A percentile compares a stretch with the other conserved stretches of the same genome.
Conservation (phyloP, 2,329 filamentous ascomycete genomes). For the Ophiostoma australiae region DNA sequence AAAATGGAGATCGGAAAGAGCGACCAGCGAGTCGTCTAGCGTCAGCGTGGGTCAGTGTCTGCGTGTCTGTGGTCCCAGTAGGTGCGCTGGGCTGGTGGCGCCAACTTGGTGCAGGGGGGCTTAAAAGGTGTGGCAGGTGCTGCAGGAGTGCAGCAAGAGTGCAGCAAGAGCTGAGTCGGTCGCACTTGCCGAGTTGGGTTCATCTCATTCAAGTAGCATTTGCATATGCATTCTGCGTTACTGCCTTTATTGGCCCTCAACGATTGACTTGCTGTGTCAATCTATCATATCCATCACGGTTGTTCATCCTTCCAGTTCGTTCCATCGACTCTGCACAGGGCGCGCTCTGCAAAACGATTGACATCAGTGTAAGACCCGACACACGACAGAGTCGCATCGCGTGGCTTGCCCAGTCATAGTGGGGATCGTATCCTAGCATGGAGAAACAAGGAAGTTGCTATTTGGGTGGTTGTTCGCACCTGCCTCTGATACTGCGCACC, state of each 20-base stretch:
- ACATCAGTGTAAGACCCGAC: not conserved
- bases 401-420: not conserved
- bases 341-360: not conserved
- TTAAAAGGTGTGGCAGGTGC: not conserved
- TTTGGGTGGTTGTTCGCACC: not conserved
- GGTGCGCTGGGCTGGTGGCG: not conserved
- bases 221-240: not conserved
- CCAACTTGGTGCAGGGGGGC: not conserved
- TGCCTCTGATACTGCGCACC: not conserved
- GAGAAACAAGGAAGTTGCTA: conserved; percentile 2
- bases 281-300: not conserved
- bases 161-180: not conserved
- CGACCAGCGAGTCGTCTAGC: not conserved
- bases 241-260: not conserved
- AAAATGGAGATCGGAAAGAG: not conserved
- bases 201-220: not conserved
- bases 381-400: not conserved
- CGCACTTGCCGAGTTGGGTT: not conserved
- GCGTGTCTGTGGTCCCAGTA: not conserved
- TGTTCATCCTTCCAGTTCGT: not conserved
- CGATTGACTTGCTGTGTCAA: not conserved
- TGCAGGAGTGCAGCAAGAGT: not conserved
- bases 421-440: not conserved
- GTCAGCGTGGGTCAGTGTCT: not conserved
- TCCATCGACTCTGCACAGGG: not conserved